Percentiles rank a stretch among this genome's conserved stretches.
Evolutionary conservation across 441 rosid species (phyloP).

Genomic region (Kokia cookei): DNA sequence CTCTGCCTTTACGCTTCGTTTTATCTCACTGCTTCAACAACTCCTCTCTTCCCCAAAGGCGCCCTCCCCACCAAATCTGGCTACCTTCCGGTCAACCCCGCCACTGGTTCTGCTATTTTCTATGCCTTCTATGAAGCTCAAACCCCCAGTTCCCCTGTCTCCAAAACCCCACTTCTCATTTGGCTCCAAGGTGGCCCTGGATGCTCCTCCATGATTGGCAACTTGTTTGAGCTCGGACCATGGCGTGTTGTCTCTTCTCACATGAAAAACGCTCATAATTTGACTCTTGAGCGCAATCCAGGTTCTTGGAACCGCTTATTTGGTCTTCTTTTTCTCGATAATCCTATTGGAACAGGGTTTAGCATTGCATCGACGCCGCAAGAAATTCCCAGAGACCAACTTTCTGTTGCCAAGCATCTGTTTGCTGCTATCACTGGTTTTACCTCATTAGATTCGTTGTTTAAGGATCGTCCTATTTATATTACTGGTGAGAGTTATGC

Average conservation of each 20-base stretch:
- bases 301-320: conserved; percentile 88
- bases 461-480: conserved; percentile 54
- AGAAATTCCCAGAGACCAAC: conserved; percentile 65
- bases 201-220: conserved; percentile 86
- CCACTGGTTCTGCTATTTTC: conserved; percentile 60
- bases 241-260: conserved; percentile 43
- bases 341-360: conserved; percentile 77
- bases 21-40: conserved; percentile 9
- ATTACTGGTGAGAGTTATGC: conserved; percentile 89
- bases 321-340: conserved; percentile 72
- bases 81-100: conserved; percentile 53
- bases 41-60: conserved; percentile 36
- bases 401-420: conserved; percentile 54
- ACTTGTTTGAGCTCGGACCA: conserved; percentile 79
- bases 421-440: conserved; percentile 49
- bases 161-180: conserved; percentile 61
- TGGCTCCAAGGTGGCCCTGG: conserved; percentile 98
- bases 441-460: conserved; percentile 29
- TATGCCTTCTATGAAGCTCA: conserved; percentile 80
- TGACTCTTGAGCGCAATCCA: conserved; percentile 36
- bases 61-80: conserved; percentile 76
- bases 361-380: conserved; percentile 50
- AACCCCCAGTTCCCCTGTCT: conserved; percentile 26
- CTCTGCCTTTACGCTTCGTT: conserved; percentile 20
- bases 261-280: conserved; percentile 11